Evolutionary conservation across 176 grass and related monocot genomes (phyloP).

Genomic region (Stipa capillata): DNA sequence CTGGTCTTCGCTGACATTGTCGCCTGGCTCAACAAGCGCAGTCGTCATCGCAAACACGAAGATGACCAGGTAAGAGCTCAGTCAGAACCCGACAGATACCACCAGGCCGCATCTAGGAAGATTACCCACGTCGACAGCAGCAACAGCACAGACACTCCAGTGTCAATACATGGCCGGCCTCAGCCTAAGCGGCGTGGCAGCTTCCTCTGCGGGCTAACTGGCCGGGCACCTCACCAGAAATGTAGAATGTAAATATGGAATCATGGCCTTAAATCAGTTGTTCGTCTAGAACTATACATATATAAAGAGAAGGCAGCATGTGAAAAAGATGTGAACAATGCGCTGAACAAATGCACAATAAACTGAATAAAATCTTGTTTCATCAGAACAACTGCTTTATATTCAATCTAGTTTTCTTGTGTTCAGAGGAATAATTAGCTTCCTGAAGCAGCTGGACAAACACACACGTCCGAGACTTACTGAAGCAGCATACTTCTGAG

Average conservation of each 20-base stretch:
- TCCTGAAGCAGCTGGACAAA: background rate
- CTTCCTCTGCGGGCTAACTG: constrained; percentile 55
- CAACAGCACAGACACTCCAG: background rate
- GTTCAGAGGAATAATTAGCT: background rate
- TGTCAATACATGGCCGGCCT: background rate
- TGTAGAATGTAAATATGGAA: constrained; percentile 55
- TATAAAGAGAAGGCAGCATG: background rate
- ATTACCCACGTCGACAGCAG: background rate
- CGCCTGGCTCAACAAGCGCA: constrained; percentile 46
- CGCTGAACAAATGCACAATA: background rate
- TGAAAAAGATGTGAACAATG: background rate
- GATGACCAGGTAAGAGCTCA: background rate
- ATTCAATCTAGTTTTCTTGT: background rate
- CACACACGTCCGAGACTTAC: too few relatives aligned
- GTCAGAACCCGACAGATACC: background rate
- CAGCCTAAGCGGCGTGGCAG: background rate
- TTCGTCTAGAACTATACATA: background rate
- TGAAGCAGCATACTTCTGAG: too few relatives aligned
- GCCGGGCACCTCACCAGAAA: too few relatives aligned
- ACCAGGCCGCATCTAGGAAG: background rate
- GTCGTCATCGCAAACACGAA: background rate
- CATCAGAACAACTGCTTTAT: background rate
- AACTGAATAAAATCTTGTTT: background rate
- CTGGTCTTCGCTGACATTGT: constrained; percentile 73
- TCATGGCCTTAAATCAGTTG: too few relatives aligned